Conservation (phyloP, 2,329 filamentous ascomycete genomes). For the Ceratocystis colombiana region DNA sequence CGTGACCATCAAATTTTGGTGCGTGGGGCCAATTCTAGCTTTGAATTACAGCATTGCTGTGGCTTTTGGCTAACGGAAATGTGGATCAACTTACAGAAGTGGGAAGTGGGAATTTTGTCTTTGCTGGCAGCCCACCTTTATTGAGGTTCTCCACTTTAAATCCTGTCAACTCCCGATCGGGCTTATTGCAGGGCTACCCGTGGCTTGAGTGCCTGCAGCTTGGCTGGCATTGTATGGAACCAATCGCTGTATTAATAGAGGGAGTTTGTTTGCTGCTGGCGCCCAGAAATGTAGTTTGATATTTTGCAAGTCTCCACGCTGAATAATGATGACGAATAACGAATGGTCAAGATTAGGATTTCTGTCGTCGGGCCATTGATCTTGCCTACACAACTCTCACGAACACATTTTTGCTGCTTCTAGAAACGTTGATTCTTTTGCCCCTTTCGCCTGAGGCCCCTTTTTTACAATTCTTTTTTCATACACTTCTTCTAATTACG, state of each 20-base stretch:
- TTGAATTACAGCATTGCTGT: neutral
- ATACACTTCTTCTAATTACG: too few species aligned
- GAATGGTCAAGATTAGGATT: neutral
- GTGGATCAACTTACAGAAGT: neutral
- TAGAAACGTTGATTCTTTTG: neutral
- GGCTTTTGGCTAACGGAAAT: slow-evolving; percentile 4
- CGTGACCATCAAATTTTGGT: slow-evolving; percentile 21
- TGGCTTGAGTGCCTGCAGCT: slow-evolving; percentile 5
- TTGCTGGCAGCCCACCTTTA: neutral
- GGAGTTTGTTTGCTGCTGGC: too few species aligned
- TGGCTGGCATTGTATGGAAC: neutral
- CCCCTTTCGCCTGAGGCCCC: too few species aligned
- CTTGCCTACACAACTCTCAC: neutral
- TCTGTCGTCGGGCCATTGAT: neutral
- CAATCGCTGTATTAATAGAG: too few species aligned
- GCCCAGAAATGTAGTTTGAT: too few species aligned
- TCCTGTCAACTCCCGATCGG: slow-evolving; percentile 1
- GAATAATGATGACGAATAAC: too few species aligned
- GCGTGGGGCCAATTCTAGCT: slow-evolving; percentile 17
- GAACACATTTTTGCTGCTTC: neutral
- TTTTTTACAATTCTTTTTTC: neutral
- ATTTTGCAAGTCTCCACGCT: too few species aligned
- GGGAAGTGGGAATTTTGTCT: neutral
- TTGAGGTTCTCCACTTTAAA: neutral
- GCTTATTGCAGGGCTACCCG: neutral